Evolutionary conservation across 1,284 basidiomycete species (phyloP).

Genomic region (Apiotrichum brassicae): DNA sequence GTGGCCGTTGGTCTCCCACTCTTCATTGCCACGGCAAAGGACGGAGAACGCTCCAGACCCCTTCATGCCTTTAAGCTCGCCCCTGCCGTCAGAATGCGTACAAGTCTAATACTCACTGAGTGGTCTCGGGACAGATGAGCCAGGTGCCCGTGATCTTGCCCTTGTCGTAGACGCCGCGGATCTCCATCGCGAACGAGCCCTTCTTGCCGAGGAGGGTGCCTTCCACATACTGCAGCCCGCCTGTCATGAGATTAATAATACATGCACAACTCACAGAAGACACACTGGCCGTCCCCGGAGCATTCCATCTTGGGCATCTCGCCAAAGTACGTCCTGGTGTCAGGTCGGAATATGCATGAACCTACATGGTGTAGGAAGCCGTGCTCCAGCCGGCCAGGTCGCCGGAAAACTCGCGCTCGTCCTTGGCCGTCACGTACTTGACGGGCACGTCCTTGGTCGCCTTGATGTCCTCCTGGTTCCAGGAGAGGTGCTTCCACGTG

Average conservation of each 20-base stretch:
- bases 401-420: not conserved
- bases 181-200: not conserved
- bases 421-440: not conserved
- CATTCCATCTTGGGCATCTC: not conserved
- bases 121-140: not conserved
- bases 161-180: not conserved
- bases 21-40: too few relatives aligned
- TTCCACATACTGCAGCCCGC: not conserved
- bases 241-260: not conserved
- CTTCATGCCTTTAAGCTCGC: not conserved
- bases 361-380: not conserved
- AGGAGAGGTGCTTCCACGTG: not conserved
- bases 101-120: slow-evolving; percentile 1
- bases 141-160: not conserved
- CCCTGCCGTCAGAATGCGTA: too few relatives aligned
- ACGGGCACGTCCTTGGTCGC: not conserved
- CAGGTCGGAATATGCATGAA: not conserved
- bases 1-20: too few relatives aligned
- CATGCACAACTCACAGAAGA: not conserved
- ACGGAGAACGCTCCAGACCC: not conserved
- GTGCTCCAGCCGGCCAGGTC: not conserved
- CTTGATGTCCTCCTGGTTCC: not conserved
- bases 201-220: slow-evolving; percentile 3
- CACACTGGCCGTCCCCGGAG: not conserved
- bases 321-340: not conserved